Evolutionary conservation across 2,329 filamentous ascomycete species (phyloP), one percentile per base, ranked within the genome.

Genomic region (Scedosporium apiospermum): DNA sequence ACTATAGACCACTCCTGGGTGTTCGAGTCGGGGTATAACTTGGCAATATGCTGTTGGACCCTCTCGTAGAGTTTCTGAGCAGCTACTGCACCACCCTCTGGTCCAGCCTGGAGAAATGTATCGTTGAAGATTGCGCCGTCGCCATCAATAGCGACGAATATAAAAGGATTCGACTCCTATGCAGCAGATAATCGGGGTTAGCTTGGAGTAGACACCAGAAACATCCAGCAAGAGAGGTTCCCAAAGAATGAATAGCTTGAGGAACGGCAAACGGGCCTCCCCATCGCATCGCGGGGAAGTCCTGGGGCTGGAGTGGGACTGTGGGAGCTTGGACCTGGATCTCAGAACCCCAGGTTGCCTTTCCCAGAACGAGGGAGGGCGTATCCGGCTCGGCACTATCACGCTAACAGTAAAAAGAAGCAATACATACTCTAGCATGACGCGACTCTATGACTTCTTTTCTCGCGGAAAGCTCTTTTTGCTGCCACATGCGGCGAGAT

Each of bases 41-140:
- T 60, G 42, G 68, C 67, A 16, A 68, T 58, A 23, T 70, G 67
- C 4, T 65, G 64, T 41, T 66, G 70, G 38, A 72, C 66, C 58
- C 69, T 66, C 7, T 58, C 65, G 21, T 65, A 62, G 2, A 72
- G 68, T 10, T 70, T 65, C 30, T 72, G 69, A 3, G 72, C 73
- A 14, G 73, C 73, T 10, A 69, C 65, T 7, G 67, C 66, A 55
- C 73, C 73, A 27, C 73, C 73, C 9, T 73, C 69, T 12, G 71
- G 69, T 14, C 73, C 72, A 6, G 62, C 64, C 23, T 64, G 66
- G 26, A 74, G 69, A 34, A 73, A 66, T 3, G 71, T 68, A 12
- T 74, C 72, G 21, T 67, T 67, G 55, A 75, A 75, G 18, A 73
- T 64, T 12, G 71, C 72, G 1, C 73, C 73, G 38, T 75, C 73